phyloP scores from a whole-genome alignment of 306 rosid genomes.

The Leucaena leucocephala region DNA sequence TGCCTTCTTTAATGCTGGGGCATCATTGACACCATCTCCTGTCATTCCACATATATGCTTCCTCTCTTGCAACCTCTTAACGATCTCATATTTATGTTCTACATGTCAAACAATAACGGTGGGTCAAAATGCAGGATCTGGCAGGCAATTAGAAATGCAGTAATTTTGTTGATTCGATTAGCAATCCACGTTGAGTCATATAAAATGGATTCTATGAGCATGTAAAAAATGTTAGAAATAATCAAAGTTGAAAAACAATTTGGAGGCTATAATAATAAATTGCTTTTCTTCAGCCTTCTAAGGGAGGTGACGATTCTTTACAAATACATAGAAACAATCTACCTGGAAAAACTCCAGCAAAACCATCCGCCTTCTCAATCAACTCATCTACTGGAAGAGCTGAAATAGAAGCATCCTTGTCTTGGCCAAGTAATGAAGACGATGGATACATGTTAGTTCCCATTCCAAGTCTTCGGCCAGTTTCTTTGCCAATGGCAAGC shows the following conservation, averaged over 20 bases:
- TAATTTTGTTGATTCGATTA: constrained; percentile 2
- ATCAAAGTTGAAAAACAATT: neutral
- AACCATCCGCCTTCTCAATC: constrained; percentile 99
- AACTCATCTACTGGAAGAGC: constrained; percentile 92
- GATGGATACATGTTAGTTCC: constrained; percentile 99
- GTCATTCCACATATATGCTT: constrained; percentile 99
- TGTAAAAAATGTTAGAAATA: constrained; percentile 26
- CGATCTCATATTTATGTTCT: constrained; percentile 99
- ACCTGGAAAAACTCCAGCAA: constrained; percentile 99
- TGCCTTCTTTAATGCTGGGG: constrained; percentile 95
- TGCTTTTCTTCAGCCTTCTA: neutral
- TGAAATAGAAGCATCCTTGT: constrained; percentile 75
- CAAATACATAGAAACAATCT: constrained; percentile 18
- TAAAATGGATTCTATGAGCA: neutral
- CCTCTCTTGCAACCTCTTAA: constrained; percentile 88
- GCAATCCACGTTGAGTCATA: neutral
- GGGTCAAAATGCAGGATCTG: constrained; percentile 32
- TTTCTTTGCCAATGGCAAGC: constrained; percentile 97
- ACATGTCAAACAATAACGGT: constrained; percentile 26
- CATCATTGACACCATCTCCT: constrained; percentile 99
- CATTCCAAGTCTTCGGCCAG: constrained; percentile 99
- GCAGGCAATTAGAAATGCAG: constrained; percentile 15
- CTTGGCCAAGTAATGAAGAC: constrained; percentile 89
- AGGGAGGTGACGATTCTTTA: neutral
- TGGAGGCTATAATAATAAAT: constrained; percentile 19